Conservation (phyloP, 768 basidiomycete genomes). For the Panaeolus papilionaceus region DNA sequence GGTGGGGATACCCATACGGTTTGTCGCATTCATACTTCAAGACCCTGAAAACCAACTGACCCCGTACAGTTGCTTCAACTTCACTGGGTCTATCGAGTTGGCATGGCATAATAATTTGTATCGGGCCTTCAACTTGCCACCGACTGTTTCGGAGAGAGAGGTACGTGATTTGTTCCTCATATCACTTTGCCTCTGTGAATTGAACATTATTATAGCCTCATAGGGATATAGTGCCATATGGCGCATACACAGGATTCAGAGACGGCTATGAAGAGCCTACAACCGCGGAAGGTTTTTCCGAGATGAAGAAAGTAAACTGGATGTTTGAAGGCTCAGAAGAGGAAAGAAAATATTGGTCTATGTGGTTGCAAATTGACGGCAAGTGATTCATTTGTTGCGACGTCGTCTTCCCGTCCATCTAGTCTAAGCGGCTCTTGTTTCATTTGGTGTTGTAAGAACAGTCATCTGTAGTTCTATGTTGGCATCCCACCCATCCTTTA, state of each 20-base stretch:
- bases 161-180: slow-evolving; percentile 33
- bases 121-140: slow-evolving; percentile 69
- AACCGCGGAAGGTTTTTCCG: slow-evolving; percentile 73
- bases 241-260: slow-evolving; percentile 63
- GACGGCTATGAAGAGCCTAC: slow-evolving; percentile 71
- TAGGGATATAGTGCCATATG: slow-evolving; percentile 62
- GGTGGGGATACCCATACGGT: slow-evolving; percentile 49
- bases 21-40: neutral
- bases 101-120: slow-evolving; percentile 96
- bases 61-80: slow-evolving; percentile 68
- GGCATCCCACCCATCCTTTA: neutral
- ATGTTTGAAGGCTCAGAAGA: slow-evolving; percentile 78
- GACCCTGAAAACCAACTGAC: neutral
- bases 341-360: slow-evolving; percentile 74
- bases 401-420: neutral
- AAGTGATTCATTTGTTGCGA: slow-evolving; percentile 43
- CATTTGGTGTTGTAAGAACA: neutral
- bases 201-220: slow-evolving; percentile 40
- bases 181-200: slow-evolving; percentile 12
- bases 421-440: slow-evolving; percentile 6
- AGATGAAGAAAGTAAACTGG: slow-evolving; percentile 83
- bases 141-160: slow-evolving; percentile 47
- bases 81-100: slow-evolving; percentile 77
- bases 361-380: slow-evolving; percentile 86
- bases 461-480: neutral